Conservation (phyloP, 768 basidiomycete genomes). For the Amanita polypyramis region DNA sequence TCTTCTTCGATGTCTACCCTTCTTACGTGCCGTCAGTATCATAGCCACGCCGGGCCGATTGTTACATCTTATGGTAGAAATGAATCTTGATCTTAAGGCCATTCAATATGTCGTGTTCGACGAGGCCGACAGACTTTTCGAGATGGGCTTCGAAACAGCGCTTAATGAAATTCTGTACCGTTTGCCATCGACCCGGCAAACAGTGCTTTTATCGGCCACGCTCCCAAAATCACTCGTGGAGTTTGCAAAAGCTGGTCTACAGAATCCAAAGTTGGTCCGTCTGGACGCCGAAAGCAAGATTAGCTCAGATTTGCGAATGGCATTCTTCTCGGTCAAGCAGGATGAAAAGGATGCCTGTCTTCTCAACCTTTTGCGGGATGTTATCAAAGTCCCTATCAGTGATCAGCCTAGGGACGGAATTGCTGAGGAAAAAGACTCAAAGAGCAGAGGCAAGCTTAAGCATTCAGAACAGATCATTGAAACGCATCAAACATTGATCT, state of each 20-base stretch:
- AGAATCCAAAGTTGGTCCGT: constrained; percentile 91
- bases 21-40: constrained; percentile 42
- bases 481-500: constrained; percentile 88
- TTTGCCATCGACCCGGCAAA: constrained; percentile 80
- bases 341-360: constrained; percentile 92
- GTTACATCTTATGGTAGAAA: constrained; percentile 93
- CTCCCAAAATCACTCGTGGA: constrained; percentile 93
- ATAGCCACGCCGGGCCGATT: constrained; percentile 97
- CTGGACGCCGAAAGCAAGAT: constrained; percentile 95
- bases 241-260: constrained; percentile 95
- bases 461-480: constrained; percentile 41
- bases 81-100: constrained; percentile 84
- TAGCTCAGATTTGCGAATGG: constrained; percentile 86
- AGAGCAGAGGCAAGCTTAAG: constrained; percentile 42
- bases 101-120: constrained; percentile 92
- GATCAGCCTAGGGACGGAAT: constrained; percentile 20
- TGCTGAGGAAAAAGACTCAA: constrained; percentile 21
- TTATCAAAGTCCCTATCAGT: constrained; percentile 71
- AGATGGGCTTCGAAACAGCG: constrained; percentile 93
- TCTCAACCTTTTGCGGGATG: constrained; percentile 73
- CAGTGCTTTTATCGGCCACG: constrained; percentile 92
- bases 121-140: constrained; percentile 96
- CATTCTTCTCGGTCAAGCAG: constrained; percentile 88
- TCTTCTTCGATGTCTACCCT: constrained; percentile 7
- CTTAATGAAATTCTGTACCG: constrained; percentile 87